Base-by-base conservation (phyloP, 1,139 yeast genomes). In the Pichia sp. region DNA sequence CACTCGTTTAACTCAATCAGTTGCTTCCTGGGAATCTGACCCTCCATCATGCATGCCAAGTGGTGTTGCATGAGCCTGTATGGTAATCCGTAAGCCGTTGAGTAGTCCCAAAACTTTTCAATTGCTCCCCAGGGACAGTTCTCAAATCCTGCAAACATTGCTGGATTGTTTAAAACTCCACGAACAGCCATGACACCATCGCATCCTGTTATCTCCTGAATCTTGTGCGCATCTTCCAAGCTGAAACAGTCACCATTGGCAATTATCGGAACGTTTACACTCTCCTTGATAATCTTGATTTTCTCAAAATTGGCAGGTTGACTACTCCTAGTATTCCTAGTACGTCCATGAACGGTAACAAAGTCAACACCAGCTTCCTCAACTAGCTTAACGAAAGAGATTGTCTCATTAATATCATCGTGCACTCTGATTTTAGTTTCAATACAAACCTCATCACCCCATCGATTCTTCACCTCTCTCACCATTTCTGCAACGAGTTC, bases 171-270 rank as follows among this genome's bases (percentile, higher is more conserved):
- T 37, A 91, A 64, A 3, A 86, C 66, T 0, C 98, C 98, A 46
- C 98, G 65, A 1, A 86, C 98, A 1, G 97, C 83, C 98, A 91
- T 91, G 6, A 91, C 83, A 6, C 97, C 98, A 53, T 86, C 93
- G 23, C 77, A 87, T 1, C 82, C 82, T 0, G 97, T 87, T 32
- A 57, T 56, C 14, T 71, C 64, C 0, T 75, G 74, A 22, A 88
- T 87, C 17, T 58, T 56, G 23, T 64, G 49, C 17, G 84, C 79
- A 55, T 86, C 96, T 13, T 66, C 64, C 23, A 76, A 61, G 1
- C 73, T 59, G 50, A 82, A 83, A 49, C 95, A 91, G 59, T 93
- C 98, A 10, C 98, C 98, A 53, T 93, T 93, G 3, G 98, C 96
- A 12, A 91, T 80, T 1, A 93, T 88, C 0, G 97, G 97, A 0